Evolutionary conservation across 306 rosid genomes (phyloP).

Genomic region (Cucurbita moschata): DNA sequence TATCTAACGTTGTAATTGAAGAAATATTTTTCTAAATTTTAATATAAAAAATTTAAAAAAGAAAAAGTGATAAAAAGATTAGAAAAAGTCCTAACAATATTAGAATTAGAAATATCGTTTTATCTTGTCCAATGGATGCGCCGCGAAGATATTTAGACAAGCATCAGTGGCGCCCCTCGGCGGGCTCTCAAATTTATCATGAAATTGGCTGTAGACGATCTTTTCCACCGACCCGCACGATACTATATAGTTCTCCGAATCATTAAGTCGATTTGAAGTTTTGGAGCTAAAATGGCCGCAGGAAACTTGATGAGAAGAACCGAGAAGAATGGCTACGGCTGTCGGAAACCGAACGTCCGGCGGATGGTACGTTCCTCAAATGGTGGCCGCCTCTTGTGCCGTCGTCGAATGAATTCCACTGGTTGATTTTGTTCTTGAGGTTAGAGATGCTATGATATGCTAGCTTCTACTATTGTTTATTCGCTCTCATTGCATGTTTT

Average conservation of each 20-base stretch:
- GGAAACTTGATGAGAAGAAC: slow-evolving; percentile 24
- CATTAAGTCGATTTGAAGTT: not conserved
- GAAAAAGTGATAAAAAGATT: no score
- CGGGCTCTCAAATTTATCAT: not conserved
- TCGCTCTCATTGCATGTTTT: not conserved
- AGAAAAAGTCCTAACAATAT: no score
- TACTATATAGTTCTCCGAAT: not conserved
- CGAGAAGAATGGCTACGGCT: not conserved
- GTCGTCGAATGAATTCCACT: slow-evolving; percentile 42
- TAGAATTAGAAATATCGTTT: not conserved
- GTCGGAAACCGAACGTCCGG: slow-evolving; percentile 4
- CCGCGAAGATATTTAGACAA: not conserved
- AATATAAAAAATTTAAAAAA: no score
- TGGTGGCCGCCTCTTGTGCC: slow-evolving; percentile 70
- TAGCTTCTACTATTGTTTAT: not conserved
- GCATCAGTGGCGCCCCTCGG: not conserved
- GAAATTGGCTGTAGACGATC: not conserved
- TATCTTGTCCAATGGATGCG: not conserved
- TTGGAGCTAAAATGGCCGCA: slow-evolving; percentile 26
- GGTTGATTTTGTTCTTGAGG: slow-evolving; percentile 54
- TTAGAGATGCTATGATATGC: slow-evolving; percentile 72
- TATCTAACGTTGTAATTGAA: no score
- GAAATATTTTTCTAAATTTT: no score
- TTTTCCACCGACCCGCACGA: not conserved
- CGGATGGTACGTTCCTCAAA: slow-evolving; percentile 43